Conservation (phyloP, 768 basidiomycete species). For the Russula ochroleuca region DNA sequence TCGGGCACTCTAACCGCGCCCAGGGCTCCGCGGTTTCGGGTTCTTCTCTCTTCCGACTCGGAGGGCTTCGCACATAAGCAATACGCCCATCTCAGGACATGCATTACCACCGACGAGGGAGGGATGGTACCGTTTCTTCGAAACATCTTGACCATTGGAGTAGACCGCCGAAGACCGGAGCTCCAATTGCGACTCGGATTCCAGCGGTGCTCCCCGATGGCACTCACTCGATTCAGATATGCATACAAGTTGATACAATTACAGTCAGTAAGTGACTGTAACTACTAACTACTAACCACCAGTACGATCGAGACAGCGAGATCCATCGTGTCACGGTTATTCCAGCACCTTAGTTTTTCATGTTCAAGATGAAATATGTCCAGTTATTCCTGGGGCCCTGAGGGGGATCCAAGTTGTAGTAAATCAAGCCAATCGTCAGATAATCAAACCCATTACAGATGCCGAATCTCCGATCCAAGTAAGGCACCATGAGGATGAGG, state of each 20-base stretch:
- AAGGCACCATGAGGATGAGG: not conserved
- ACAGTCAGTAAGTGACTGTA: too few relatives aligned
- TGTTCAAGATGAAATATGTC: not conserved
- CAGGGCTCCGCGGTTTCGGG: constrained; percentile 9
- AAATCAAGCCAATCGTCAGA: not conserved
- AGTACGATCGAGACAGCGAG: too few relatives aligned
- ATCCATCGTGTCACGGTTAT: not conserved
- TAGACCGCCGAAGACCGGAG: not conserved
- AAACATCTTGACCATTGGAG: not conserved
- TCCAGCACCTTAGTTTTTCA: not conserved
- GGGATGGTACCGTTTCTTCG: not conserved
- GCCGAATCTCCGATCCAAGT: not conserved
- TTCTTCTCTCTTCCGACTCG: not conserved
- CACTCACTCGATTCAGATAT: too few relatives aligned
- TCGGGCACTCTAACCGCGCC: not conserved
- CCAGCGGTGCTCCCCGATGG: not conserved
- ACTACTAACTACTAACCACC: too few relatives aligned
- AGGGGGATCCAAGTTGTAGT: too few relatives aligned
- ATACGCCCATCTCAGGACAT: not conserved
- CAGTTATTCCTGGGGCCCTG: too few relatives aligned
- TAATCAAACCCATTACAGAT: not conserved
- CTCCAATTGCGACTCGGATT: not conserved
- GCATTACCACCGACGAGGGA: not conserved
- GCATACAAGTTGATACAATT: too few relatives aligned
- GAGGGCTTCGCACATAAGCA: not conserved